Evolutionary conservation across 108 stramenopile genomes (phyloP), one percentile per base, ranked within the genome.

Genomic region (Craspedostauros australis): DNA sequence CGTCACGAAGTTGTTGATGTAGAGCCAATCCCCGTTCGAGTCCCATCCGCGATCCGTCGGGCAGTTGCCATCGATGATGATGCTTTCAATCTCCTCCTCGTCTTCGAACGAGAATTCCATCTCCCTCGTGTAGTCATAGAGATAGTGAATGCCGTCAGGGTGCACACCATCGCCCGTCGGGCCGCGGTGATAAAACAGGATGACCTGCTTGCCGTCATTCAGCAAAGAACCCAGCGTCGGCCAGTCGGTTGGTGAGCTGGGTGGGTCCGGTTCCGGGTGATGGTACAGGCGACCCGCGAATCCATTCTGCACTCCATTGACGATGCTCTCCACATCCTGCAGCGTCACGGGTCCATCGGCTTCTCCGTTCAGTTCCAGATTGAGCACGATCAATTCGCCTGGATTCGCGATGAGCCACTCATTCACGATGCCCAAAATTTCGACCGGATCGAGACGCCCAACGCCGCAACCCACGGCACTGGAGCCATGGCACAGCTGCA

Each of bases 111-210:
- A 45, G 45, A 57, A 88, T 21, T 56, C 51, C 1, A 80, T 88
- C 36, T 80, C 74, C 8, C 50, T 57, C 5, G 72, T 73, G 41
- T 81, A 79, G 8, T 61, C 46, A 41, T 53, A 75, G 36, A 49
- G 61, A 43, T 58, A 63, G 46, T 79, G 66, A 36, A 88, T 54
- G 8, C 75, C 69, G 3, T 29, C 22, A n/a, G 68, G 64, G 51
- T 69, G 69, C 9, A 41, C 51, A 3, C 41, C 45, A 19, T 27
- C 16, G 6, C 75, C 57, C 32, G 75, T 55, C 4, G 64, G 70
- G 15, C 74, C 79, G 50, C 71, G 62, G 48, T 70, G 64, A 21
- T 79, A 67, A 39, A 87, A 87, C 6, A 79, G 48, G 19, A 87
- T 50, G 39, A 87, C 66, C 50, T 73, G 81, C 27, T 72, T 65